Percentiles rank a stretch among this genome's conserved stretches.
phyloP scores from a whole-genome alignment of 257 asterid genomes.

The Solanum medicagineum region DNA sequence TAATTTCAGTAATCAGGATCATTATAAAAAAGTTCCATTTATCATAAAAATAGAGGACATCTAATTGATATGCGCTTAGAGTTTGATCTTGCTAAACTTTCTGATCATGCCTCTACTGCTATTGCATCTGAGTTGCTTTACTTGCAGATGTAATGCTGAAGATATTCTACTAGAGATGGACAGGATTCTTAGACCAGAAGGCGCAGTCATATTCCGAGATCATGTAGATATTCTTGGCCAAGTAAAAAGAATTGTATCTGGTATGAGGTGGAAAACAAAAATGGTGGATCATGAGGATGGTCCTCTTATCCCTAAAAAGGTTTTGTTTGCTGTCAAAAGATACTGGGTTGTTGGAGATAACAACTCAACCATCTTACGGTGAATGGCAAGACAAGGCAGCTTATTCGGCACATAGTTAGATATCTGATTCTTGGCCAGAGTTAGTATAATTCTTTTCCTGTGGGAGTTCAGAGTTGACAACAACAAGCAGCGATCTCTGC shows the following conservation, averaged over 20 bases:
- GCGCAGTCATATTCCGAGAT: slow-evolving; percentile 31
- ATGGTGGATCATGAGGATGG: slow-evolving; percentile 32
- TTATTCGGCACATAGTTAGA: background rate
- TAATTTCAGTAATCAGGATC: background rate
- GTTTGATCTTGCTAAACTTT: background rate
- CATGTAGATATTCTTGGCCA: slow-evolving; percentile 9
- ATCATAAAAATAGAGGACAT: background rate
- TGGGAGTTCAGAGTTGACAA: background rate
- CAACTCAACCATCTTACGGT: slow-evolving; percentile 3
- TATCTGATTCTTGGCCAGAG: background rate
- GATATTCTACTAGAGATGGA: slow-evolving; percentile 32
- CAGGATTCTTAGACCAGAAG: slow-evolving; percentile 34
- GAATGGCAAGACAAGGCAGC: background rate
- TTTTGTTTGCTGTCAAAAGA: slow-evolving; percentile 23
- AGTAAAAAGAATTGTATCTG: slow-evolving; percentile 18
- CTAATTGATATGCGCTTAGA: background rate
- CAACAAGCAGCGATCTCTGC: background rate
- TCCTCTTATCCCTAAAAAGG: slow-evolving; percentile 20
- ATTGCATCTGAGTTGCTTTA: background rate
- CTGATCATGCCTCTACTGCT: background rate
- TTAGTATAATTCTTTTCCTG: background rate
- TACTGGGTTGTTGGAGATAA: slow-evolving; percentile 29
- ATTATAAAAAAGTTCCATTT: background rate
- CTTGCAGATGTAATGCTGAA: slow-evolving; percentile 19
- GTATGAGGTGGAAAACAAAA: slow-evolving; percentile 35